Evolutionary conservation across 169 alveolate species (phyloP).

Genomic region (Babesia ovata): DNA sequence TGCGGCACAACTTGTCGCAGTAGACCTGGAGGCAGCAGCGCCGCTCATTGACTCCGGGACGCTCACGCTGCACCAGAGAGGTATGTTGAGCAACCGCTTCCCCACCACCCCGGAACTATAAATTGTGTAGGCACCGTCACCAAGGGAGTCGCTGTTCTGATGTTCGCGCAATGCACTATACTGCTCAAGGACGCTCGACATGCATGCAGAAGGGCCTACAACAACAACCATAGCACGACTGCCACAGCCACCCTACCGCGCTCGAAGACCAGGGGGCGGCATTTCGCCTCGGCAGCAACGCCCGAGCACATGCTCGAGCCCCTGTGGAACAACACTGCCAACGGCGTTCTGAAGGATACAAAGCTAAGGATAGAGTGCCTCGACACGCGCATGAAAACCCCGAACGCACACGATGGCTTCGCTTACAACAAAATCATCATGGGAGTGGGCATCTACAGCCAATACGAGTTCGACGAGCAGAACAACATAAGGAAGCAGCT

Average conservation of each 20-base stretch:
- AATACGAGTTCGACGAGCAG: slow-evolving; percentile 57
- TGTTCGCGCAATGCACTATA: slow-evolving; percentile 16
- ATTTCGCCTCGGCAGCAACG: slow-evolving; percentile 1
- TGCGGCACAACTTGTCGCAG: not conserved
- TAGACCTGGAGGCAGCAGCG: slow-evolving; percentile 11
- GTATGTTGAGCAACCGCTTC: not conserved
- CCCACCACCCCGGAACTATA: not conserved
- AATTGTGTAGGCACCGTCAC: slow-evolving; percentile 4
- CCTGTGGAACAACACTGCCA: not conserved
- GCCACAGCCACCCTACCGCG: slow-evolving; percentile 13
- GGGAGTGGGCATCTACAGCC: slow-evolving; percentile 67
- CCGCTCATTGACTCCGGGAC: slow-evolving; percentile 17
- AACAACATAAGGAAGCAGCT: slow-evolving; percentile 43
- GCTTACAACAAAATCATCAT: slow-evolving; percentile 48
- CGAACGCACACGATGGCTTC: slow-evolving; percentile 51
- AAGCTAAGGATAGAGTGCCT: slow-evolving; percentile 34
- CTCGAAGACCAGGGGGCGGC: slow-evolving; percentile 8
- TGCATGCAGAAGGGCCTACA: not conserved
- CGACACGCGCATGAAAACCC: slow-evolving; percentile 46
- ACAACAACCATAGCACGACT: not conserved
- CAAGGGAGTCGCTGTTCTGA: slow-evolving; percentile 17
- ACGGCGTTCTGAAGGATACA: not conserved
- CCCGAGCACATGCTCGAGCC: not conserved
- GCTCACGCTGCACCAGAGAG: slow-evolving; percentile 27
- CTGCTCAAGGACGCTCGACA: slow-evolving; percentile 18